Conservation (phyloP, 352 stramenopile genomes). For the Phytophthora macrochlamydospora region DNA sequence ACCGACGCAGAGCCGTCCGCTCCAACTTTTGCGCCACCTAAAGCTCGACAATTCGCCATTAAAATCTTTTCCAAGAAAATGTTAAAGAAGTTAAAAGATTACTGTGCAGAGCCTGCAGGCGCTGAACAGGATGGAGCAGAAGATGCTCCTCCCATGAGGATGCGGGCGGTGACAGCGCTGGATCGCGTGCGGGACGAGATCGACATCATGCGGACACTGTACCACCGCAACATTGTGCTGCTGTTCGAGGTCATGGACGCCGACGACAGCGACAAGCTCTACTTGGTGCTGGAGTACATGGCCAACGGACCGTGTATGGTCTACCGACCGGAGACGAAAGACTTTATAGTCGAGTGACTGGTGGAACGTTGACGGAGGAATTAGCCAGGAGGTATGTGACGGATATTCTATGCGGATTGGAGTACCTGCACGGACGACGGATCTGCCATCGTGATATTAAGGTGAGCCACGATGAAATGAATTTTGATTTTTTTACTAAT, state of each 20-base stretch:
- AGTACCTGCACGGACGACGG: conserved; percentile 75
- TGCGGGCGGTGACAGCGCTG: conserved; percentile 81
- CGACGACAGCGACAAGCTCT: conserved; percentile 78
- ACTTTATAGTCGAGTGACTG: conserved; percentile 67
- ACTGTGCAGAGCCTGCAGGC: conserved; percentile 38
- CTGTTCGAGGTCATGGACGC: conserved; percentile 92
- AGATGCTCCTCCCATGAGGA: conserved; percentile 27
- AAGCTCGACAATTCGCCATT: conserved; percentile 66
- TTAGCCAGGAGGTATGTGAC: conserved; percentile 66
- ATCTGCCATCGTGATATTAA: conserved; percentile 92
- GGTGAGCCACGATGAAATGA: conserved; percentile 30
- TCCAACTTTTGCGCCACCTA: conserved; percentile 25
- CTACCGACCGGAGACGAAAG: conserved; percentile 66
- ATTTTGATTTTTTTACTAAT: not conserved
- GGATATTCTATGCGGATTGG: conserved; percentile 80
- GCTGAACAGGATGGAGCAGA: not conserved
- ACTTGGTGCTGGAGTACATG: conserved; percentile 91
- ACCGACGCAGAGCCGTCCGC: not conserved
- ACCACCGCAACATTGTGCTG: conserved; percentile 91
- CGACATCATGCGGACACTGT: conserved; percentile 86
- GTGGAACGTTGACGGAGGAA: conserved; percentile 57
- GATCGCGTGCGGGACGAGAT: conserved; percentile 88
- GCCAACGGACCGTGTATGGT: conserved; percentile 79
- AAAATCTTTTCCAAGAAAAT: conserved; percentile 88
- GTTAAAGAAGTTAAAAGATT: conserved; percentile 82